phyloP scores from a whole-genome alignment of 2,329 filamentous ascomycete species.

The Calonectria multiphialidica region DNA sequence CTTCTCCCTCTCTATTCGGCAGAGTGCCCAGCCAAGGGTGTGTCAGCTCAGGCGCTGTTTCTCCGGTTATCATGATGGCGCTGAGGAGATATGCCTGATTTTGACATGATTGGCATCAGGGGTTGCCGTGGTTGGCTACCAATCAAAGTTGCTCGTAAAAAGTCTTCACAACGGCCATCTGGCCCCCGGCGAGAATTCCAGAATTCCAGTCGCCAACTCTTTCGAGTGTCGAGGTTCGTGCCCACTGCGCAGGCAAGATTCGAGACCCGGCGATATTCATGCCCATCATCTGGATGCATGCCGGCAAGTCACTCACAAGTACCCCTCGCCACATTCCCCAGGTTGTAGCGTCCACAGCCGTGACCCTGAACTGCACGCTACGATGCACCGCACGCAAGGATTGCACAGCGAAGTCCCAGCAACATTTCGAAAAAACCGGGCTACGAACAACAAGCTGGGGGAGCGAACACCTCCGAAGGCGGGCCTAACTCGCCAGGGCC shows the following conservation, averaged over 20 bases:
- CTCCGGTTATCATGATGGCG: not conserved
- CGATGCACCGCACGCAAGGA: not conserved
- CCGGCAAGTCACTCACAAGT: slow-evolving; percentile 19
- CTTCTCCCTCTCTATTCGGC: not conserved
- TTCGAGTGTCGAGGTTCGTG: not conserved
- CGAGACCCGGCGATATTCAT: not conserved
- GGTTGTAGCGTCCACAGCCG: not conserved
- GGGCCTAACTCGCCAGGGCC: slow-evolving; percentile 8
- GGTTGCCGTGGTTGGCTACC: not conserved
- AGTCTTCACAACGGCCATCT: not conserved
- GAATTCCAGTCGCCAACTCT: not conserved
- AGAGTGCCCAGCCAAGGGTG: not conserved
- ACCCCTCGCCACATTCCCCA: slow-evolving; percentile 9
- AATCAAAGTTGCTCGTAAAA: not conserved
- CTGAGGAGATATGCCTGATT: slow-evolving; percentile 2
- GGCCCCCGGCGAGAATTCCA: not conserved
- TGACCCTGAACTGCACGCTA: not conserved
- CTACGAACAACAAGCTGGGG: not conserved
- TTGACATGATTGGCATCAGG: not conserved
- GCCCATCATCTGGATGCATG: not conserved
- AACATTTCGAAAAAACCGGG: slow-evolving; percentile 1
- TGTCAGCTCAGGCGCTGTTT: not conserved
- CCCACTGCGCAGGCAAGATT: not conserved
- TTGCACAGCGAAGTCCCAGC: not conserved
- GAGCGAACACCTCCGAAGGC: slow-evolving; percentile 18